Base-by-base conservation (phyloP, 352 stramenopile species). In the Globisporangium canariense region DNA sequence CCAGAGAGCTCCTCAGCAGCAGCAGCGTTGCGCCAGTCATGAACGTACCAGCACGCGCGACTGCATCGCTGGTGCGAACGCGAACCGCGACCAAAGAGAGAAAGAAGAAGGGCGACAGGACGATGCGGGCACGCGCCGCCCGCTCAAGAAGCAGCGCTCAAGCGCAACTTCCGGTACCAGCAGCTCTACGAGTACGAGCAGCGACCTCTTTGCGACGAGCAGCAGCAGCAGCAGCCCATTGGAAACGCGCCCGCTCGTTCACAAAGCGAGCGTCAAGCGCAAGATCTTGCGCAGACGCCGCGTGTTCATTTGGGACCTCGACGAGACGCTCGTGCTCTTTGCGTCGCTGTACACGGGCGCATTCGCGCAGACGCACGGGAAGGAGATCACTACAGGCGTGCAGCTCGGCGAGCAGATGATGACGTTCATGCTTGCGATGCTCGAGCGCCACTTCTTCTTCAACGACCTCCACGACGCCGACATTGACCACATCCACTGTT, bases 361-460 rank as follows among this genome's bases (percentile, higher is more conserved):
- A 9, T 94, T 91, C 47, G 86, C 86, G 22, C 76, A 83, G 32
- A 70, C 65, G 8, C 78, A 88, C 52, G 76, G 77, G 28, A 88
- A 88, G 53, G 83, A 89, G 45, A 64, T 86, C 49, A 73, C 77
- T 1, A 72, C 68, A 13, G 83, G 86, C 55, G 74, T 93, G 18
- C 76, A 69, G 32, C 73, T 94, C 4, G 86, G 86, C 25, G 79
- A 94, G 65, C 81, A 90, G 67, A 94, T 94, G 86, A 94, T 94
- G 86, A 85, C 77, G 25, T 94, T 93, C 68, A 63, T 94, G 58
- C 58, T 94, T 32, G 75, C 80, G 4, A 81, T 92, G 69, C 73
- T 94, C n/a, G 83, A 93, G 65, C 78, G 83, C 18, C 83, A 94
- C 65, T 91, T 94, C 71, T 94, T 89, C 68, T 92, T 94, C 43